Percentiles rank a stretch among this genome's conserved stretches.
Evolutionary conservation across 768 basidiomycete species (phyloP).

Genomic region (Pleurotus ostreatus): DNA sequence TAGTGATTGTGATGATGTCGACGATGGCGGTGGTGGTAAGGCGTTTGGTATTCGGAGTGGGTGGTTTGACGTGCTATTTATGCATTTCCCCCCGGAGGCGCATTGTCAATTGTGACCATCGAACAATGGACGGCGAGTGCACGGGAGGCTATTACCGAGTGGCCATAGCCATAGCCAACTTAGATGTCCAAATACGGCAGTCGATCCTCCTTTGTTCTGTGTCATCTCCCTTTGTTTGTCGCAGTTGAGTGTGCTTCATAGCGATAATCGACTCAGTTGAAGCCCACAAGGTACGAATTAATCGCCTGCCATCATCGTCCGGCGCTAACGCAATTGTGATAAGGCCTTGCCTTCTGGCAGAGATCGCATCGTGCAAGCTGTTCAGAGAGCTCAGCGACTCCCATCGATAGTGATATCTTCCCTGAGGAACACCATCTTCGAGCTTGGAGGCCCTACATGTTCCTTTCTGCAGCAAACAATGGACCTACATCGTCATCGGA

Average conservation of each 20-base stretch:
- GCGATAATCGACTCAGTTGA: too few relatives aligned
- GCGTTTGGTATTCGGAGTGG: neutral
- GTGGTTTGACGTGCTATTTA: neutral
- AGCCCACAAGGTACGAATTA: too few relatives aligned
- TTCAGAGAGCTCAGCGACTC: neutral
- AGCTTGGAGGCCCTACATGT: conserved; percentile 11
- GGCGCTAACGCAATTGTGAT: neutral
- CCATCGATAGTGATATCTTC: neutral
- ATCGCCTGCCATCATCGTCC: neutral
- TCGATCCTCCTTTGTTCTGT: neutral
- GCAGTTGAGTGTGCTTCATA: neutral
- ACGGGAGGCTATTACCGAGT: neutral
- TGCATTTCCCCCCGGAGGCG: neutral
- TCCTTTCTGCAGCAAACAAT: neutral
- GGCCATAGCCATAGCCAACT: neutral
- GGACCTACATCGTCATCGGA: conserved; percentile 8
- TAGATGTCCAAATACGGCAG: neutral
- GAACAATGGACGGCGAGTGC: neutral
- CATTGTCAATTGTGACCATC: neutral
- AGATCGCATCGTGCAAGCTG: conserved; percentile 6
- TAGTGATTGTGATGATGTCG: neutral
- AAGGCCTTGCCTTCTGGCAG: too few relatives aligned
- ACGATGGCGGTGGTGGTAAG: neutral
- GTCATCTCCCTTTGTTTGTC: conserved; percentile 1
- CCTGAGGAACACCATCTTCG: neutral